These are phyloP conservation scores for Calamus simplicifolius DNA, from an alignment of 176 grass and related monocot species.

Conservation along the genomic window DNA sequence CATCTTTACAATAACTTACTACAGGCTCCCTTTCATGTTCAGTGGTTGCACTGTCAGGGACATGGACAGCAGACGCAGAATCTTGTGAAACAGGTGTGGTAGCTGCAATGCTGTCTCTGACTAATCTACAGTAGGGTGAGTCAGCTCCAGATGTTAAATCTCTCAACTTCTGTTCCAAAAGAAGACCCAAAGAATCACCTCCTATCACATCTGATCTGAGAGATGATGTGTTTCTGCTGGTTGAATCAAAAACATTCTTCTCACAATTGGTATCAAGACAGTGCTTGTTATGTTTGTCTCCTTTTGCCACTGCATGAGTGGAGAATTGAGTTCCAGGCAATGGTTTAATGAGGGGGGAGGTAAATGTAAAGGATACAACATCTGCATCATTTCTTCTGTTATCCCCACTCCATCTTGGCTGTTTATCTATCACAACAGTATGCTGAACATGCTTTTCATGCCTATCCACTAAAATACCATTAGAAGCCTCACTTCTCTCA, in stretches of 20 bases:
- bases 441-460: slow-evolving; percentile 35
- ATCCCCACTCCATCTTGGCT: slow-evolving; percentile 45
- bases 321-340: slow-evolving; percentile 10
- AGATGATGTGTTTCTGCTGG: slow-evolving; percentile 29
- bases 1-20: slow-evolving; percentile 26
- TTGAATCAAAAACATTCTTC: slow-evolving; percentile 29
- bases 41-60: neutral
- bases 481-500: slow-evolving; percentile 30
- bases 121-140: slow-evolving; percentile 38
- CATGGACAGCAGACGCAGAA: slow-evolving; percentile 10
- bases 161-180: slow-evolving; percentile 69
- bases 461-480: slow-evolving; percentile 3
- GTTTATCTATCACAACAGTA: slow-evolving; percentile 62
- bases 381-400: slow-evolving; percentile 41
- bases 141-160: slow-evolving; percentile 52
- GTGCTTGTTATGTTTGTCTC: slow-evolving; percentile 26
- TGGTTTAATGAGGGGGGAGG: slow-evolving; percentile 59
- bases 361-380: slow-evolving; percentile 88
- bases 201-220: slow-evolving; percentile 37
- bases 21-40: slow-evolving; percentile 23
- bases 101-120: slow-evolving; percentile 32
- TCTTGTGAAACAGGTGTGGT: slow-evolving; percentile 24
- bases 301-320: slow-evolving; percentile 22
- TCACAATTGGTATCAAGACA: slow-evolving; percentile 22
- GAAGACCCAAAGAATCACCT: slow-evolving; percentile 68